Base-by-base conservation (phyloP, 495 filamentous ascomycete genomes). In the Talaromyces liani region DNA sequence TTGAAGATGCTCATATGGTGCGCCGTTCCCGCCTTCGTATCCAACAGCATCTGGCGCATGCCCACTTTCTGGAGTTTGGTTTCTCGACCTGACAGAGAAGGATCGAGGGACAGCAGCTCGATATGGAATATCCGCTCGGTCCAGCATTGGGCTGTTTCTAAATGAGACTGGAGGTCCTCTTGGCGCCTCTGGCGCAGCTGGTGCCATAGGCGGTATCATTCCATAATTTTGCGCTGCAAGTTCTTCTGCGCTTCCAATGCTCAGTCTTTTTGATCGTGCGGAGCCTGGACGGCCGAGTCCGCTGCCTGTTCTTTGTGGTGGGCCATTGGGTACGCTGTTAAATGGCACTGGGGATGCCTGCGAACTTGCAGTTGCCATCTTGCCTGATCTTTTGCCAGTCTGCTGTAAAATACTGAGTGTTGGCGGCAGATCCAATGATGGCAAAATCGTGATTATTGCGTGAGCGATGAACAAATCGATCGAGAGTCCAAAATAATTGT, bases 101-200 rank as follows among this genome's bases (percentile, higher is more conserved):
- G 70, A 72, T 33, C 65, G 66, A 14, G 64, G 56, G 7, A 27
- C 29, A 16, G 58, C 55, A 59, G 56, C 60, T 16, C 63, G 31
- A 8, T 53, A 58, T 20, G 20, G 49, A n/a, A 60, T n/a, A n/a
- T 36, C 27, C 10, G 60, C 47, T 47, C 65, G 47, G 18, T 64
- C 47, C 0, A 45, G 57, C 22, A 54, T 33, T 34, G 20, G 12
- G 12, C 41, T 41, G 12, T 54, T 51, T 39, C 73, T 79, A 69
- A 86, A 88, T 49, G 83, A 85, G n/a, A 81, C 71, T 1, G 85
- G 82, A 24, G 82, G 84, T 25, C 79, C 78, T 68, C 80, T 80
- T 4, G 86, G 85, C 2, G 77, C 81, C 61, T 87, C 86, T 59
- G 86, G 83, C 24, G 81, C 86, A 49, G 80, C 77, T 63, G 84